Conservation (phyloP, 1,284 basidiomycete species). For the Papiliotrema flavescens region DNA sequence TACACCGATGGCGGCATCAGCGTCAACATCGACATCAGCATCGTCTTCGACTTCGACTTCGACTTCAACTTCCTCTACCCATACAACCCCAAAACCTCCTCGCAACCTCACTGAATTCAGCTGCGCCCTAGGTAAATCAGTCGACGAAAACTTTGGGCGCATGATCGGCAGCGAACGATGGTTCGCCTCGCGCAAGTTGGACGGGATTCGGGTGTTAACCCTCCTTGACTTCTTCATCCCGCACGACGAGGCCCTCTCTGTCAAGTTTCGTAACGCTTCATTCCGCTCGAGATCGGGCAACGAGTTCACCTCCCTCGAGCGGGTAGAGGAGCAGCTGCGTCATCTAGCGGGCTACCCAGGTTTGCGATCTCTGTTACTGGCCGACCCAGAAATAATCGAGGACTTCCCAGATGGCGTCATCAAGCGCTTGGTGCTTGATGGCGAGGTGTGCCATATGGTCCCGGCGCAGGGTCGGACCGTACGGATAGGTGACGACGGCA, state of each 20-base stretch:
- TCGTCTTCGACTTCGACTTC: too few species aligned
- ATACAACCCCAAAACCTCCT: too few species aligned
- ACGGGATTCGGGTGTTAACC: slow-evolving; percentile 40
- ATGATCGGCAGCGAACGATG: slow-evolving; percentile 13
- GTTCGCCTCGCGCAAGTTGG: slow-evolving; percentile 46
- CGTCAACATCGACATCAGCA: too few species aligned
- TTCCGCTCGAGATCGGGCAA: slow-evolving; percentile 39
- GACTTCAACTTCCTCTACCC: too few species aligned
- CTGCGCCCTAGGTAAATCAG: slow-evolving; percentile 36
- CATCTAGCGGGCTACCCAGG: slow-evolving; percentile 12
- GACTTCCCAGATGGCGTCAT: slow-evolving; percentile 5
- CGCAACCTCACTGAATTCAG: too few species aligned
- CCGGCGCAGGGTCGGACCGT: not conserved
- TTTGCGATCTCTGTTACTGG: slow-evolving; percentile 14
- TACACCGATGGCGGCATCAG: too few species aligned
- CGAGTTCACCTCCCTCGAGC: slow-evolving; percentile 28
- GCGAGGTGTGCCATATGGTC: slow-evolving; percentile 43
- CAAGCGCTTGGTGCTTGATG: slow-evolving; percentile 45
- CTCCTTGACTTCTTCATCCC: slow-evolving; percentile 33
- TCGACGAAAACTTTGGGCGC: slow-evolving; percentile 23
- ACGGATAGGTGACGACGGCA: not conserved
- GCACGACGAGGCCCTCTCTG: not conserved
- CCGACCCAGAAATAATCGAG: slow-evolving; percentile 12
- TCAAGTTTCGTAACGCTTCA: slow-evolving; percentile 9
- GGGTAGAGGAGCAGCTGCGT: slow-evolving; percentile 22